Conservation (phyloP, 1,284 basidiomycete species). For the Sphagnurus paluster region DNA sequence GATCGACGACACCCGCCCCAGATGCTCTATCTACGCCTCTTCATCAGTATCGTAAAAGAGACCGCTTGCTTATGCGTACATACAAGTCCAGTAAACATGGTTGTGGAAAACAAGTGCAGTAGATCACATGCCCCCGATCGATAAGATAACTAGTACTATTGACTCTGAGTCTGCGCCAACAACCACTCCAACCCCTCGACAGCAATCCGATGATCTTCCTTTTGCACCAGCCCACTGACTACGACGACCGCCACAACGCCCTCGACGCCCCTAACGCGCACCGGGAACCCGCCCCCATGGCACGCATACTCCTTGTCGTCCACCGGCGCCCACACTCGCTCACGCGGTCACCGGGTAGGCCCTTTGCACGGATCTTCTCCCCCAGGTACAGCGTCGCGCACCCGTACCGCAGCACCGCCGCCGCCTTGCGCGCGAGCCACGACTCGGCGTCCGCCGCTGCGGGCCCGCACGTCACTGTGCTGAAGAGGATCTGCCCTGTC, state of each 20-base stretch:
- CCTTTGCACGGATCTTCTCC: constrained; percentile 1
- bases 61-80: constrained; percentile 21
- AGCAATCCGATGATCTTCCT: constrained; percentile 1
- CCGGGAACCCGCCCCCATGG: constrained; percentile 4
- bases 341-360: not conserved
- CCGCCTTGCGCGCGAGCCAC: constrained; percentile 4
- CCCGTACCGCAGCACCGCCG: not conserved
- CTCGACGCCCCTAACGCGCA: constrained; percentile 7
- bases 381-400: not conserved
- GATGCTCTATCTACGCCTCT: constrained; percentile 68
- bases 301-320: constrained; percentile 6
- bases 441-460: not conserved
- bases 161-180: not conserved
- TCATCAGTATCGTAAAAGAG: constrained; percentile 1
- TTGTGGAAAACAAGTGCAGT: not conserved
- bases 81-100: constrained; percentile 60
- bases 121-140: not conserved
- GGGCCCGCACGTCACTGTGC: not conserved
- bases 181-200: constrained; percentile 4
- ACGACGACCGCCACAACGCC: constrained; percentile 3
- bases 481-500: not conserved
- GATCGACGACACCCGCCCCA: constrained; percentile 72
- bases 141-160: too few species aligned
- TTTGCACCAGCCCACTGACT: constrained; percentile 2
- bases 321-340: constrained; percentile 1